These are phyloP conservation scores for Scedosporium apiospermum DNA, from an alignment of 2,329 filamentous ascomycete genomes.

Conservation along the genomic window DNA sequence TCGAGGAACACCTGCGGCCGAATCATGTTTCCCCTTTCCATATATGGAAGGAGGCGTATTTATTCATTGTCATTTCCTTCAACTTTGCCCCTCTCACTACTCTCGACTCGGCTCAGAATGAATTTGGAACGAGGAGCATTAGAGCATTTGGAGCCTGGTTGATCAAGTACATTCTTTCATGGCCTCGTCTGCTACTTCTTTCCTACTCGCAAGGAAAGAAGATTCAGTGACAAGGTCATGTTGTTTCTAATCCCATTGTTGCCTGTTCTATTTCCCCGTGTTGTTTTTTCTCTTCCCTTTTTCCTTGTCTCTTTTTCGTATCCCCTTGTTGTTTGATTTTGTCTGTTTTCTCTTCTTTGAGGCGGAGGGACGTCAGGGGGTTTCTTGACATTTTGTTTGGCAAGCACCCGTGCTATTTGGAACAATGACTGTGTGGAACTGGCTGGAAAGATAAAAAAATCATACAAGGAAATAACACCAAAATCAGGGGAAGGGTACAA, in stretches of 20 bases:
- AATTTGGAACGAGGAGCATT: constrained; percentile 6
- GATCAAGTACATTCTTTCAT: not conserved
- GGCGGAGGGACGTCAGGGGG: constrained; percentile 15
- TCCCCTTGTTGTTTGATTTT: constrained; percentile 11
- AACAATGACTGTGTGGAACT: constrained; percentile 7
- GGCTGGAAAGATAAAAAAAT: constrained; percentile 31
- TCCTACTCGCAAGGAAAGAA: constrained; percentile 21
- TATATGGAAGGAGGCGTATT: not conserved
- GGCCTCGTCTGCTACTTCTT: not conserved
- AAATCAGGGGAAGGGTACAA: constrained; percentile 8
- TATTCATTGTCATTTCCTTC: not conserved
- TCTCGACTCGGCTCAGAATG: constrained; percentile 1
- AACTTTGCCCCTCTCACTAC: constrained; percentile 1
- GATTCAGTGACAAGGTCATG: constrained; percentile 19
- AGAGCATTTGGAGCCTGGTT: constrained; percentile 7
- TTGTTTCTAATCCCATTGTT: constrained; percentile 11
- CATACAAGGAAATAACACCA: constrained; percentile 5
- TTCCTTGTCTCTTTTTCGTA: not conserved
- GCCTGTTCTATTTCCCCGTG: constrained; percentile 6
- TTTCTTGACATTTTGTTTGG: constrained; percentile 17
- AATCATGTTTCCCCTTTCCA: not conserved
- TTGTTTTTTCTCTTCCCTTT: constrained; percentile 4
- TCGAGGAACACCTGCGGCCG: not conserved
- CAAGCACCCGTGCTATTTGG: constrained; percentile 15
- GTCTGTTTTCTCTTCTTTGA: constrained; percentile 12